phyloP scores from a whole-genome alignment of 306 rosid genomes.

The Erythrophleum fordii region DNA sequence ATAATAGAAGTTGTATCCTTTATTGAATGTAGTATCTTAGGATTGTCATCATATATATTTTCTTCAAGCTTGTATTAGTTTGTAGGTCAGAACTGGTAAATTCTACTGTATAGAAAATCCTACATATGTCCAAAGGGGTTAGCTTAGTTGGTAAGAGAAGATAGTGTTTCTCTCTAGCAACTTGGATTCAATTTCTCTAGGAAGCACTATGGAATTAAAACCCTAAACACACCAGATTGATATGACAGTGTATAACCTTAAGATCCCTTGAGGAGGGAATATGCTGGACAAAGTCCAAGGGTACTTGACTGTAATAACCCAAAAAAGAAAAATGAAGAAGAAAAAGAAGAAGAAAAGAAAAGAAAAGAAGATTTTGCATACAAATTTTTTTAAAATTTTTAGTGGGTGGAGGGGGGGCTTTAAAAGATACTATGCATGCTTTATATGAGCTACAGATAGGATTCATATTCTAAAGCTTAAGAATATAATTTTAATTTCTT shows the following conservation, averaged over 20 bases:
- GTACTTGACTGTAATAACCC: neutral
- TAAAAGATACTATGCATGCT: neutral
- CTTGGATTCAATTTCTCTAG: neutral
- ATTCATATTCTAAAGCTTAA: neutral
- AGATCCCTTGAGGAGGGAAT: no score
- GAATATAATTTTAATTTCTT: neutral
- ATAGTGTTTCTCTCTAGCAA: neutral
- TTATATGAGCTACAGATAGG: neutral
- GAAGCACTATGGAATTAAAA: neutral
- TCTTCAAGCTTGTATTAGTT: constrained; percentile 11
- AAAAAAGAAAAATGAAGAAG: no score
- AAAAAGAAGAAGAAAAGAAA: no score
- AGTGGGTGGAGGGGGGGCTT: neutral
- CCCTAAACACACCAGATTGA: neutral
- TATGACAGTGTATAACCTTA: no score
- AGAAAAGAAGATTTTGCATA: neutral
- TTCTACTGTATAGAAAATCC: constrained; percentile 15
- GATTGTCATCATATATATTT: constrained; percentile 5
- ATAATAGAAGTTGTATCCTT: constrained; percentile 61
- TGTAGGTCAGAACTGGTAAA: neutral
- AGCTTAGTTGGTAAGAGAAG: neutral
- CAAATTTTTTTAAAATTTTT: neutral
- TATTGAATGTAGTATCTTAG: constrained; percentile 21
- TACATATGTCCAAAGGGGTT: neutral
- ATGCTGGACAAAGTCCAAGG: no score